Percentiles rank a stretch among this genome's conserved stretches.
phyloP scores from a whole-genome alignment of 441 rosid species.

The Raphanus hybrid region DNA sequence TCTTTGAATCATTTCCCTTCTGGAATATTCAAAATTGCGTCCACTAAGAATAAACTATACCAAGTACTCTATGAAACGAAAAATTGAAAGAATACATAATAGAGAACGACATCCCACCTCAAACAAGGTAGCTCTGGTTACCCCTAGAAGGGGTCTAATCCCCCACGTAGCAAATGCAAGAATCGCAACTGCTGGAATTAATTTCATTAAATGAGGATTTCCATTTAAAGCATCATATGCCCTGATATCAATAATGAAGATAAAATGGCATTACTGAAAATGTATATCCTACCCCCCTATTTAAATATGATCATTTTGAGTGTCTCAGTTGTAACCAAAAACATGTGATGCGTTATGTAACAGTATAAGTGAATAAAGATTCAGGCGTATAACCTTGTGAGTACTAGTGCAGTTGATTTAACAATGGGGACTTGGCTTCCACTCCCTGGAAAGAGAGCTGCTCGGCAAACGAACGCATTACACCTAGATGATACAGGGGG shows the following conservation, averaged over 20 bases:
- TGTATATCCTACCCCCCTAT: conserved; percentile 12
- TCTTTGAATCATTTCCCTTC: conserved; percentile 61
- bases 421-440: conserved; percentile 68
- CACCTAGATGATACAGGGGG: conserved; percentile 54
- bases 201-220: conserved; percentile 48
- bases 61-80: conserved; percentile 29
- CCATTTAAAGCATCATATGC: conserved; percentile 53
- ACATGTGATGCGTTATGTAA: not conserved
- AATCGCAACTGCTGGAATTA: conserved; percentile 65
- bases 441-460: conserved; percentile 61
- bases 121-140: conserved; percentile 51
- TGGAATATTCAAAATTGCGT: conserved; percentile 25
- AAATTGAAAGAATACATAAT: conserved; percentile 9
- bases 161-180: conserved; percentile 77
- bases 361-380: conserved; percentile 8
- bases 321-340: conserved; percentile 18
- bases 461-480: conserved; percentile 67
- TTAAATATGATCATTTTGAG: conserved; percentile 4
- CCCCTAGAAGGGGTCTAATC: conserved; percentile 59
- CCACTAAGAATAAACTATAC: conserved; percentile 30
- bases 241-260: conserved; percentile 46
- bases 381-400: conserved; percentile 55
- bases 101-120: conserved; percentile 46
- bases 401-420: conserved; percentile 62
- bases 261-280: conserved; percentile 3